Conservation (phyloP, 2,329 filamentous ascomycete species). For the Verticillium klebahnii region DNA sequence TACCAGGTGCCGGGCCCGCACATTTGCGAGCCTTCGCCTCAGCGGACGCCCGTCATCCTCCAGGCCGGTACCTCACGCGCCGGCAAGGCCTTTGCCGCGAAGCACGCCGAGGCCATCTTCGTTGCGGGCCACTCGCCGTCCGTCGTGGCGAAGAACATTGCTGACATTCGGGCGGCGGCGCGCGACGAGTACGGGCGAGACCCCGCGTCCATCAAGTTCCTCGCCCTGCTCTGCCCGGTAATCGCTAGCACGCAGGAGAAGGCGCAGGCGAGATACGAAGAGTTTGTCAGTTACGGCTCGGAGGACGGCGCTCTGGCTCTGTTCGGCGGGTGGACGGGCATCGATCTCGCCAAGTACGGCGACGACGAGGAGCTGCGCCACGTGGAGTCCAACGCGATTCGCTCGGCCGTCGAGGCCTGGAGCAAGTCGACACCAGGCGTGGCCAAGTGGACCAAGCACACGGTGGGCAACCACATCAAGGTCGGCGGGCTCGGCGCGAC, state of each 20-base stretch:
- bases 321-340: constrained; percentile 65
- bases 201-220: constrained; percentile 52
- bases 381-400: constrained; percentile 58
- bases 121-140: constrained; percentile 53
- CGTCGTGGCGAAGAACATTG: constrained; percentile 50
- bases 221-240: constrained; percentile 54
- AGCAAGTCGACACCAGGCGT: constrained; percentile 28
- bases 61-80: constrained; percentile 60
- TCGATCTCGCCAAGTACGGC: constrained; percentile 54
- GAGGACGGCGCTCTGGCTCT: constrained; percentile 59
- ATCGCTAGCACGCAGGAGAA: constrained; percentile 57
- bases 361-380: constrained; percentile 60
- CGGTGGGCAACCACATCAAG: constrained; percentile 25
- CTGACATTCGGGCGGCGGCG: constrained; percentile 50
- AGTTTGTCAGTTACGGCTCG: constrained; percentile 51
- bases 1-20: constrained; percentile 56
- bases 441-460: constrained; percentile 28
- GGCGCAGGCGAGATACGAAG: constrained; percentile 50
- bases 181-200: constrained; percentile 45
- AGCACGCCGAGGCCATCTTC: constrained; percentile 62
- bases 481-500: constrained; percentile 25
- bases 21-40: constrained; percentile 56
- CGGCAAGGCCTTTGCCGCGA: constrained; percentile 56
- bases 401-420: constrained; percentile 44
- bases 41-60: constrained; percentile 59